Base-by-base conservation (phyloP, 2,329 filamentous ascomycete genomes). In the Aureobasidium sp. region DNA sequence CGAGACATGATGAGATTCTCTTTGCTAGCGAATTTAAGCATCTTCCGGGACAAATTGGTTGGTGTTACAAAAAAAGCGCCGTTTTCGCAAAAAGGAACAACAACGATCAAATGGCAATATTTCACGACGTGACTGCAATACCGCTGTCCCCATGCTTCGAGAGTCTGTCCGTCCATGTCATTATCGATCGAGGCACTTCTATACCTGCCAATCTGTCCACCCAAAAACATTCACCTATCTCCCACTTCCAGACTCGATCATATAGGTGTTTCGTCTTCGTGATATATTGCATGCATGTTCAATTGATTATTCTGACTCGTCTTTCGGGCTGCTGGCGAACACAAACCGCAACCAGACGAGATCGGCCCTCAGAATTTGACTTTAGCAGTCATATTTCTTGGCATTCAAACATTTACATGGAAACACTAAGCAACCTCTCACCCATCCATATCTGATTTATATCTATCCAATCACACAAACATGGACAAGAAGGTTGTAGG, bases 401-500 rank as follows among this genome's bases (percentile, higher is more conserved):
- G 55, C 58, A 37, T 26, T 52, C 47, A 52, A 42, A 51, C 26
- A 52, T 51, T 53, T 37, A 41, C 47, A 41, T 34, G 29, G 34
- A 47, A 44, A 29, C 56, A 48, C 42, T 39, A 39, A 39, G 15
- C 58, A 36, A 41, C 26, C 61, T 58, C 47, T 32, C 12, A 26
- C 23, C 26, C 39, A n/a, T 13, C 1, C 13, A 10, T 42, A 48
- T n/a, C 34, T 36, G 39, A 59, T 48, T 29, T 62, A 47, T 42
- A 61, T 57, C 39, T 46, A 56, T 44, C 39, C 15, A 32, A 47
- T 37, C 5, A 32, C 51, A 39, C 61, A 64, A 46, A 26, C 34
- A 68, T 69, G 66, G 66, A 70, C 36, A 67, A 70, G 60, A 70
- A 70, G 57, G 66, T 64, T 12, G 71, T 78, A 15, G 76, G 76